These are phyloP conservation scores for Fusarium scirpi DNA, from an alignment of 2,329 filamentous ascomycete species.

Conservation along the genomic window DNA sequence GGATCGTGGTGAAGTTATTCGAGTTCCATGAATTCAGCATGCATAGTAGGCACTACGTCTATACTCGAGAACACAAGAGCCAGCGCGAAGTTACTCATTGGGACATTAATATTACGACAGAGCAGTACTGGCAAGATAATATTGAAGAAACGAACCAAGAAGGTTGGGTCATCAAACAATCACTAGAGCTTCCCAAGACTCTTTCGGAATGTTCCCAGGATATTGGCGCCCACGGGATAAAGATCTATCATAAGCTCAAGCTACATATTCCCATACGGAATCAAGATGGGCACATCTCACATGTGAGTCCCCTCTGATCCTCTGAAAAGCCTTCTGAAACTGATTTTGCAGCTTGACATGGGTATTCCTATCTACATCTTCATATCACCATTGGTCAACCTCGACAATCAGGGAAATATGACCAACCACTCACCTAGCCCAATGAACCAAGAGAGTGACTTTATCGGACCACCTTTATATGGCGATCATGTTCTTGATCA, in stretches of 20 bases:
- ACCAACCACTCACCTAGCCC: constrained; percentile 65
- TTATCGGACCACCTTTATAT: constrained; percentile 86
- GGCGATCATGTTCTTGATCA: constrained; percentile 91
- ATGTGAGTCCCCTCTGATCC: constrained; percentile 63
- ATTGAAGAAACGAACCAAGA: constrained; percentile 75
- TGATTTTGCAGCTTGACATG: constrained; percentile 73
- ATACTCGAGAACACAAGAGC: constrained; percentile 68
- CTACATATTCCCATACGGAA: constrained; percentile 91
- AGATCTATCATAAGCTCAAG: constrained; percentile 90
- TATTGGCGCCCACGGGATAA: constrained; percentile 87
- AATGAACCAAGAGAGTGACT: constrained; percentile 64
- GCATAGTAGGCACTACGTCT: constrained; percentile 58
- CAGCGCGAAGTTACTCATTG: constrained; percentile 72
- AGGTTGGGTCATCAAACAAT: constrained; percentile 71
- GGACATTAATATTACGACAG: constrained; percentile 65
- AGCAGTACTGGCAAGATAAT: constrained; percentile 74
- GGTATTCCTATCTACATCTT: constrained; percentile 91
- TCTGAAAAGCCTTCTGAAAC: not conserved
- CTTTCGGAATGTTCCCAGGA: constrained; percentile 88
- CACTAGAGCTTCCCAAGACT: constrained; percentile 79
- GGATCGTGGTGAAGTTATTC: constrained; percentile 80
- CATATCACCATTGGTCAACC: constrained; percentile 89
- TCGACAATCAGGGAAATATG: constrained; percentile 87
- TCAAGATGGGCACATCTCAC: constrained; percentile 91
- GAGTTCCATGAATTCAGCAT: constrained; percentile 78